Base-by-base conservation (phyloP, 768 basidiomycete species). In the Tulasnella sp. region DNA sequence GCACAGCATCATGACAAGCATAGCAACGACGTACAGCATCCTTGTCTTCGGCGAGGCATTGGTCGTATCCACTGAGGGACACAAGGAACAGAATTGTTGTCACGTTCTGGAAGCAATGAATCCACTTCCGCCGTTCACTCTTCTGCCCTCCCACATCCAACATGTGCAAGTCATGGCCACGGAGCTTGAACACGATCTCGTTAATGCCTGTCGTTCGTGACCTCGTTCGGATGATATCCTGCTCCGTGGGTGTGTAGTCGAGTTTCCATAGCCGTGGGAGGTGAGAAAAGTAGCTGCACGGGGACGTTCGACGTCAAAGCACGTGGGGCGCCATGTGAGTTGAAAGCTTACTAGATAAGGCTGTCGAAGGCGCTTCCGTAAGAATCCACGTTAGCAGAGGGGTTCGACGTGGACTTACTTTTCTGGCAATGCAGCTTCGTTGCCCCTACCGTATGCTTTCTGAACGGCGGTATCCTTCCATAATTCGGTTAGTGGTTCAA, bases 61-160 rank as follows among this genome's bases (percentile, higher is more conserved):
- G 87, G 67, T 96, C 91, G 68, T 92, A 97, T 55, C 92, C 92
- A 63, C 86, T 89, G 64, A 96, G 70, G 64, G 86, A 87, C 63
- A 91, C 89, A 63, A 94, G 67, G 71, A 97, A 97, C 49, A 96
- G 70, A 52, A 97, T 93, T 61, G 85, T 85, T 3, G 90, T 93
- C 51, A 94, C 91, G 65, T 93, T 87, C 71, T 92, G 88, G 73
- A 92, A 93, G 67, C 86, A 90, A 65, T 91, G 89, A 63, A 91
- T 91, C 89, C 89, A 92, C 68, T 92, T 93, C 69, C 88, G 75
- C 59, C 91, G 72, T 67, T 92, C 91, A 68, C 83, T 88, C 75
- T 93, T 89, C 73, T 96, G 92, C 5, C 92, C 92, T 43, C 73
- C 73, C 27, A 74, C 92, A 65, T 96, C 92, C 56, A 96, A 85